Evolutionary conservation across 306 rosid genomes (phyloP).

Genomic region (Cucumis melo): DNA sequence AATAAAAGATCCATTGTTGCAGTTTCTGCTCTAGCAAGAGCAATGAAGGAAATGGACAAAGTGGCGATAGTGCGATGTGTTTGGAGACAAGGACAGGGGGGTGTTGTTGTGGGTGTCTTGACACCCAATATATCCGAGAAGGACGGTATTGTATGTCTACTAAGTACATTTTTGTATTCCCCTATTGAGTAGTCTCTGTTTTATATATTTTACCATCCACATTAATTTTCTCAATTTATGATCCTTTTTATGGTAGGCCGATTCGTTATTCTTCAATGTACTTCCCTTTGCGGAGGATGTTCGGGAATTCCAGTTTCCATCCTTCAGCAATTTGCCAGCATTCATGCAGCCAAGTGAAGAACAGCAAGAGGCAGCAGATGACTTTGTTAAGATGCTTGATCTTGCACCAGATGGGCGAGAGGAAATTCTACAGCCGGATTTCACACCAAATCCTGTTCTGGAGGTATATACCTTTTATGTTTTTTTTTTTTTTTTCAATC

Average conservation of each 20-base stretch:
- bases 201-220: conserved; percentile 1
- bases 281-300: conserved; percentile 86
- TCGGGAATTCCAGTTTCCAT: conserved; percentile 81
- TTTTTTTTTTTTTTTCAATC: neutral
- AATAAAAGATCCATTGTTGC: conserved; percentile 48
- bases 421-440: conserved; percentile 60
- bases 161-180: neutral
- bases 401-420: conserved; percentile 54
- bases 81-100: conserved; percentile 80
- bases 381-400: conserved; percentile 58
- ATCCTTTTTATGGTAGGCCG: conserved; percentile 42
- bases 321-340: conserved; percentile 50
- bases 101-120: conserved; percentile 58
- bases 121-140: conserved; percentile 59
- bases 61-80: conserved; percentile 80
- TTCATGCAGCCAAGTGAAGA: conserved; percentile 51
- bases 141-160: conserved; percentile 47
- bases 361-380: conserved; percentile 71
- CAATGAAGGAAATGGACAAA: conserved; percentile 77
- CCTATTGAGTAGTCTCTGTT: neutral
- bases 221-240: conserved; percentile 11
- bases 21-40: conserved; percentile 79
- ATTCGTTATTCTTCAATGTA: conserved; percentile 75
- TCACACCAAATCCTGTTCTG: conserved; percentile 71
- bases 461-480: conserved; percentile 45